Base-by-base conservation (phyloP, 495 filamentous ascomycete species). In the Neurospora sp. region DNA sequence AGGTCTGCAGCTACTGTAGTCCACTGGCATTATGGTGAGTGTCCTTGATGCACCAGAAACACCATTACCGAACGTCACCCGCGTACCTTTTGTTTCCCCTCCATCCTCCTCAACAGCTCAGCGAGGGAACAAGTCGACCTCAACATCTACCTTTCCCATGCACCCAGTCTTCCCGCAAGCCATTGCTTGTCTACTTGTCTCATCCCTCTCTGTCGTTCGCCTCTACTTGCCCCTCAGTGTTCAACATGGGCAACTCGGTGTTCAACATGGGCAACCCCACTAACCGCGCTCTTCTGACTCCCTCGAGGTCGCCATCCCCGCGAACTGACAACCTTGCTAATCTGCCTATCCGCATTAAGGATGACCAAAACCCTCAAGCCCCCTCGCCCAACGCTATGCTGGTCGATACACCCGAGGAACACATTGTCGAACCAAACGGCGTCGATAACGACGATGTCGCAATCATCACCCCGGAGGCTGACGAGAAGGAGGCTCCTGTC, bases 381-480 rank as follows among this genome's bases (percentile, higher is more conserved):
- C 76, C 74, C 41, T 80, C 79, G 40, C 84, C 84, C 10, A 88
- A 84, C 73, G 87, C 91, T 74, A 91, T 93, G 91, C 84, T 90
- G 77, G 84, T 93, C 74, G 92, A 93, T 76, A 84, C 90, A 31
- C 90, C 90, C 73, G 90, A 91, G 74, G 88, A 89, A 78, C 90
- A 90, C 79, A 85, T 89, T 72, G 86, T 84, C 77, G 80, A 87
- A 73, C 79, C 83, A 70, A 83, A 89, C 74, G 83, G 82, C 59
- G 88, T 90, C 82, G 96, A 97, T 80, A 90, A 92, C 79, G 90
- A 93, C 71, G 90, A 94, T 80, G 90, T 94, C 76, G 90, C 92
- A 73, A 92, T 93, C 81, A 96, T 98, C 81, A 90, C 89, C 75
- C 90, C 92, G 78, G 82, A 84, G 40, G 81, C 78, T 40, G 79